Evolutionary conservation across 306 rosid species (phyloP), one percentile per base, ranked within the genome.

Genomic region (Rosa rugosa): DNA sequence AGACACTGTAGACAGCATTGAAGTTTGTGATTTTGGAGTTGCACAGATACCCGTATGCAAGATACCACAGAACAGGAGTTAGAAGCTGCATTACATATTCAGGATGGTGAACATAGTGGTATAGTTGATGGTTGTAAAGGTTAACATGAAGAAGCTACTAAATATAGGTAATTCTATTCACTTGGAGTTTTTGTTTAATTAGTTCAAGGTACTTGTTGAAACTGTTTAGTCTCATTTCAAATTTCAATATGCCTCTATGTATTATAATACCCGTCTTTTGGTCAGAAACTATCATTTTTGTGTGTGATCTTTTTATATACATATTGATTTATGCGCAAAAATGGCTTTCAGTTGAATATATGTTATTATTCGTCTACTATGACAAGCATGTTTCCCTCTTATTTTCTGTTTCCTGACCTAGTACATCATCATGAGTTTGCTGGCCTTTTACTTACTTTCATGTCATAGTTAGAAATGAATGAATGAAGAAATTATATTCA

Each of bases 151-250:
- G 74, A 76, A 81, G 82, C 64, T 50, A 54, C 75, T 38, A 68
- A 75, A 42, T 69, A 75, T 16, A 79, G 72, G 75, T 54, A 75
- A 63, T 63, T 71, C 22, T 79, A 62, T 70, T 22, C 68, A 75
- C 75, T 53, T 64, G 75, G 71, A 74, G 62, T 27, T 53, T 23
- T 53, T 38, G 68, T 75, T 70, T 64, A 44, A 69, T 71, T 38
- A 69, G 74, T 84, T 81, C 81, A 75, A 80, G 73, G 69, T 85
- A 53, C 62, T 84, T 77, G 63, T 74, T 76, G 72, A 56, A 64
- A 70, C 78, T 79, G 75, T 73, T 79, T 72, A 38, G 68, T 82
- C 73, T 72, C 71, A 51, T 86, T 75, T 60, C 27, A 76, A 41
- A 51, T 86, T 75, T 60, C 27, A 76, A 41, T 56, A 77, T 60